A percentile compares a stretch with the other conserved stretches of the same genome.
phyloP scores from a whole-genome alignment of 2,329 filamentous ascomycete species.

The Aspergillus thermomutatus region DNA sequence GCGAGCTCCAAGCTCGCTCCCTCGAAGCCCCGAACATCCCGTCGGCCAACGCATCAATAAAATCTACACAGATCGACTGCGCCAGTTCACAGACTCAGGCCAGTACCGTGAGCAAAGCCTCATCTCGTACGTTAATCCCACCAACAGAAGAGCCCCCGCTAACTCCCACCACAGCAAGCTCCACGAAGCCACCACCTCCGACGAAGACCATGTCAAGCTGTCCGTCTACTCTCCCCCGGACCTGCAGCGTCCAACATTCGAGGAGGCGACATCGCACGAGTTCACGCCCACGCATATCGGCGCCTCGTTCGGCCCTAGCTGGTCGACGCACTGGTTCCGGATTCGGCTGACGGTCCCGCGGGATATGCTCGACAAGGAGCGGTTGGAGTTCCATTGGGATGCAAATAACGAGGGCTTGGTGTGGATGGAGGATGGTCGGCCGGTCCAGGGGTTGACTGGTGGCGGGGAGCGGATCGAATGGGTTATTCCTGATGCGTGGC shows the following conservation, averaged over 20 bases:
- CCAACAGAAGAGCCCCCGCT: constrained; percentile 1
- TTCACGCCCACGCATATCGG: constrained; percentile 75
- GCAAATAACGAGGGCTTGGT: constrained; percentile 91
- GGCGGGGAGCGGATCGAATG: constrained; percentile 86
- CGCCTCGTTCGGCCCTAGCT: constrained; percentile 83
- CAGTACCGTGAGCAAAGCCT: constrained; percentile 77
- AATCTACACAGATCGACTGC: constrained; percentile 81
- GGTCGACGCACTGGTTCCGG: constrained; percentile 98
- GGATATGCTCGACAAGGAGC: constrained; percentile 69
- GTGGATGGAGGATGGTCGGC: constrained; percentile 85
- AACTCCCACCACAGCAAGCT: constrained; percentile 56
- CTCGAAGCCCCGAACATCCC: constrained; percentile 49
- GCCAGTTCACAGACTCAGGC: constrained; percentile 73
- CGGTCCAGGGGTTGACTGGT: constrained; percentile 87
- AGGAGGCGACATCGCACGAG: constrained; percentile 73
- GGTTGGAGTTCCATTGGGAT: constrained; percentile 96
- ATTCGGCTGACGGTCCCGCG: constrained; percentile 74
- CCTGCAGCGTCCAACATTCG: constrained; percentile 76
- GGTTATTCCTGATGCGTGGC: constrained; percentile 77
- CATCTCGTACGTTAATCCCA: constrained; percentile 54
- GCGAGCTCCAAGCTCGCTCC: constrained; percentile 42
- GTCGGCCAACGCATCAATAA: constrained; percentile 76
- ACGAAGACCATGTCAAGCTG: constrained; percentile 75
- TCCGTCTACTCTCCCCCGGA: constrained; percentile 81
- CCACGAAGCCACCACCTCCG: constrained; percentile 64